Evolutionary conservation across 805 yeast genomes (phyloP).

Genomic region (Blastobotrys americana): DNA sequence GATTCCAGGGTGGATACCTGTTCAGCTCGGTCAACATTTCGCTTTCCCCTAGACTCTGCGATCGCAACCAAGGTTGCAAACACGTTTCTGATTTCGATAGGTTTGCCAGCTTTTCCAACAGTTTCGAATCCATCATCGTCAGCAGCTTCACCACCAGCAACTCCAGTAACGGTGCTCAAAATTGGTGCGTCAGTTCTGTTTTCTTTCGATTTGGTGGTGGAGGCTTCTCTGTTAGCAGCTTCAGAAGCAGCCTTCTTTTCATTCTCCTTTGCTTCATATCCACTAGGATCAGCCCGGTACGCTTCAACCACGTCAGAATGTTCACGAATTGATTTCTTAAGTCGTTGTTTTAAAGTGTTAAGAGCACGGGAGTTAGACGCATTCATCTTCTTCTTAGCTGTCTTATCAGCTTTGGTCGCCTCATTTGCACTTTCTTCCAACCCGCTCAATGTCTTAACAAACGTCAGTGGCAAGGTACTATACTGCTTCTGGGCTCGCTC

Average conservation of each 20-base stretch:
- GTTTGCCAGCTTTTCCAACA: constrained; percentile 35
- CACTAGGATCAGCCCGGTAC: constrained; percentile 64
- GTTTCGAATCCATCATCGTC: constrained; percentile 34
- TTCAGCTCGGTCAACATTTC: constrained; percentile 76
- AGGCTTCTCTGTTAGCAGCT: constrained; percentile 20
- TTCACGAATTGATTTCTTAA: constrained; percentile 71
- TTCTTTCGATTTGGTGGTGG: constrained; percentile 27
- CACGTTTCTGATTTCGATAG: constrained; percentile 39
- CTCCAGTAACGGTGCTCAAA: constrained; percentile 25
- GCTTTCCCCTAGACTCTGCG: constrained; percentile 90
- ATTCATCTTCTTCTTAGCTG: constrained; percentile 61
- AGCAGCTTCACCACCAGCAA: constrained; percentile 29
- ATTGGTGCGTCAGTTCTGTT: constrained; percentile 27
- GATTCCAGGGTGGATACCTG: constrained; percentile 68
- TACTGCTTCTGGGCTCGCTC: constrained; percentile 72
- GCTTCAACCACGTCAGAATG: constrained; percentile 50
- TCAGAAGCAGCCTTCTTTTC: constrained; percentile 1
- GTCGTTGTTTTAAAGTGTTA: constrained; percentile 82
- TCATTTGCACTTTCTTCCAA: constrained; percentile 62
- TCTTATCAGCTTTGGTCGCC: constrained; percentile 45
- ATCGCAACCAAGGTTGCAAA: constrained; percentile 68
- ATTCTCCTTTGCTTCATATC: constrained; percentile 47
- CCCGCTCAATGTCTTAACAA: constrained; percentile 59
- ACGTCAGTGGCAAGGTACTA: constrained; percentile 61
- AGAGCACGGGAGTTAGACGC: constrained; percentile 79